These are phyloP conservation scores for Puya raimondii DNA, from an alignment of 176 grass and related monocot genomes.

Conservation along the genomic window DNA sequence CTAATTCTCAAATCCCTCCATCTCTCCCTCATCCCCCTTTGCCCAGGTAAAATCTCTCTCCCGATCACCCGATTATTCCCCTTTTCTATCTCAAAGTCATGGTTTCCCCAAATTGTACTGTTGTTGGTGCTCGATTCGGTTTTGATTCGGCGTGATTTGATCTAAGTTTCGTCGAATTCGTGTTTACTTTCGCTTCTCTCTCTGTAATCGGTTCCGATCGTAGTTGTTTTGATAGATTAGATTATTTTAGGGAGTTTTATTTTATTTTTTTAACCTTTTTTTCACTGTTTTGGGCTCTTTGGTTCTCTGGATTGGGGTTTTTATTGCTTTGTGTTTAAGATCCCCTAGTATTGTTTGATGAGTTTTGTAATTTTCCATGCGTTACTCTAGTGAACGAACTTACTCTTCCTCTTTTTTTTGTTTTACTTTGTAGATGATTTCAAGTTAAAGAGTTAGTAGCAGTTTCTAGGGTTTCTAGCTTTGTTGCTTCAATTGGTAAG, in stretches of 20 bases:
- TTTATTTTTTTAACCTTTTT: background rate
- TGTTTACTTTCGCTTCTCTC: background rate
- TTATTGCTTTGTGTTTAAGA: background rate
- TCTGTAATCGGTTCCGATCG: background rate
- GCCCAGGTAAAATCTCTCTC: no score
- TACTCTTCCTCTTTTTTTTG: background rate
- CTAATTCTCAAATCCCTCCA: no score
- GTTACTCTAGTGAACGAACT: background rate
- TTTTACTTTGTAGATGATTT: background rate
- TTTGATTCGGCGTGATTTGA: background rate
- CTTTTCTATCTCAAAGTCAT: no score
- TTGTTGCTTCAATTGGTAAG: constrained; percentile 8
- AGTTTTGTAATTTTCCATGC: background rate
- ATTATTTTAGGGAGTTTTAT: background rate
- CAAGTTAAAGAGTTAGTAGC: background rate
- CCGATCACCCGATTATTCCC: no score
- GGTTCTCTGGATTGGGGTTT: background rate
- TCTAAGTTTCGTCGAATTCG: background rate
- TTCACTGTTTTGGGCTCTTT: background rate
- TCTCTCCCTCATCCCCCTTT: no score
- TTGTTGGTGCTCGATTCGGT: background rate
- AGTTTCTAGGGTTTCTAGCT: constrained; percentile 18
- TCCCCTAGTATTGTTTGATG: background rate
- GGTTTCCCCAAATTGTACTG: no score
- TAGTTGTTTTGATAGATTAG: background rate